Conservation (phyloP, 169 alveolate genomes). For the Theileria equi region DNA sequence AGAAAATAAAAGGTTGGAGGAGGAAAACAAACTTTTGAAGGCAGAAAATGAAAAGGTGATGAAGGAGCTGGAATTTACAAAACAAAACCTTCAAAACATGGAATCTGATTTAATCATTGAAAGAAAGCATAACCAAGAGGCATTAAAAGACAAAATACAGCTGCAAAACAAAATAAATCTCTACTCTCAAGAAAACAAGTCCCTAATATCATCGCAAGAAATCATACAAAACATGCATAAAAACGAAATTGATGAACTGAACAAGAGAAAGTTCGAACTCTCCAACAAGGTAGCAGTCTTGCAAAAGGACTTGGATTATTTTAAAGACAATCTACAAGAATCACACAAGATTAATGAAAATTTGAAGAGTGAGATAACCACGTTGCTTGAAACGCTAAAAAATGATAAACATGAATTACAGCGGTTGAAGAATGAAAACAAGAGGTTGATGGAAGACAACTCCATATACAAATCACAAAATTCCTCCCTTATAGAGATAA, state of each 20-base stretch:
- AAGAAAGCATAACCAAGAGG: constrained; percentile 53
- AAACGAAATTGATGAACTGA: constrained; percentile 49
- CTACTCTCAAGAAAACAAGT: constrained; percentile 25
- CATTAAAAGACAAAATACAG: constrained; percentile 38
- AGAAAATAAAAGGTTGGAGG: neutral
- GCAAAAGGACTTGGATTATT: constrained; percentile 45
- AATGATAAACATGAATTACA: constrained; percentile 17
- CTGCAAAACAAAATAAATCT: constrained; percentile 39
- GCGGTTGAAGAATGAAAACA: constrained; percentile 21
- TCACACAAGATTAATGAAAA: constrained; percentile 54
- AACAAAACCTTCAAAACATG: constrained; percentile 13
- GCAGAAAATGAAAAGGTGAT: neutral
- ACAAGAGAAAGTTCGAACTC: constrained; percentile 42
- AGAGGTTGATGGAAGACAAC: constrained; percentile 45
- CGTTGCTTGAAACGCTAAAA: constrained; percentile 24
- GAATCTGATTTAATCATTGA: constrained; percentile 32
- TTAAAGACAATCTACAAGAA: constrained; percentile 50
- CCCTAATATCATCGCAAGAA: constrained; percentile 25
- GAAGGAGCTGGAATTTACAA: constrained; percentile 3
- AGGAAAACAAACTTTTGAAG: neutral
- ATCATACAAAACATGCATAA: constrained; percentile 33
- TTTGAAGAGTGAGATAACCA: constrained; percentile 26
- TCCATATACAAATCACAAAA: constrained; percentile 56
- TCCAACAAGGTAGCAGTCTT: constrained; percentile 17
- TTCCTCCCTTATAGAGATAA: constrained; percentile 56